Conservation (phyloP, 305 asterid genomes). For the Andrographis paniculata region DNA sequence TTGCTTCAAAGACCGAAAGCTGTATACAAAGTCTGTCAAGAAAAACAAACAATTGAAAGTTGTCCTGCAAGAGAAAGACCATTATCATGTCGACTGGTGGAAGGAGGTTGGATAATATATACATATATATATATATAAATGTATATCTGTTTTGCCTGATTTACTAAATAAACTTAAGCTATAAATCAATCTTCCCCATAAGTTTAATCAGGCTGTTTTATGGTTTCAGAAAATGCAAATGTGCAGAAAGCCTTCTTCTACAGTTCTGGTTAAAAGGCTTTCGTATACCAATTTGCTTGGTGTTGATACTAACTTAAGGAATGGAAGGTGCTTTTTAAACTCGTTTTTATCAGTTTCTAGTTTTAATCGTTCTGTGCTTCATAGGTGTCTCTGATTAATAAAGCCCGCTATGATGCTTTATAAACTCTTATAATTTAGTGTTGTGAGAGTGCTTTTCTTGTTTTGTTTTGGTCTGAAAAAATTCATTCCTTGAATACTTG, state of each 20-base stretch:
- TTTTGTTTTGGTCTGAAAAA: neutral
- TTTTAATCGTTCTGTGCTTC: conserved; percentile 1
- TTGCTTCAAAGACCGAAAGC: conserved; percentile 44
- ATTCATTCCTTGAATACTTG: conserved; percentile 1
- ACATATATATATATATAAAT: too few relatives aligned
- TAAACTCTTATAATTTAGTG: conserved; percentile 1
- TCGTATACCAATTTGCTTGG: conserved; percentile 66
- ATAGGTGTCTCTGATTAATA: conserved; percentile 4
- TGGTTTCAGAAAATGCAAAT: conserved; percentile 63
- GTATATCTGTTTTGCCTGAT: conserved; percentile 13
- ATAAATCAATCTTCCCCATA: neutral
- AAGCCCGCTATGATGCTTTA: neutral
- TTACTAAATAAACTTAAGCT: conserved; percentile 13
- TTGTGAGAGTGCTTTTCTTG: neutral
- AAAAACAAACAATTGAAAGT: conserved; percentile 38
- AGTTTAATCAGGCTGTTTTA: conserved; percentile 19
- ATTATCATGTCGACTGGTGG: conserved; percentile 85
- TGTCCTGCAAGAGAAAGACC: conserved; percentile 51
- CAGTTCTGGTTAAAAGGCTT: conserved; percentile 56
- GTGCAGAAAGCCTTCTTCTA: conserved; percentile 87
- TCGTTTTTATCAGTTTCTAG: conserved; percentile 5
- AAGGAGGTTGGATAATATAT: conserved; percentile 80
- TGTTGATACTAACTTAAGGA: conserved; percentile 59
- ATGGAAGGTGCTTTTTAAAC: conserved; percentile 58
- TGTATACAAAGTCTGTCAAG: conserved; percentile 32